Evolutionary conservation across 306 rosid genomes (phyloP).

Genomic region (Vicia sativa): DNA sequence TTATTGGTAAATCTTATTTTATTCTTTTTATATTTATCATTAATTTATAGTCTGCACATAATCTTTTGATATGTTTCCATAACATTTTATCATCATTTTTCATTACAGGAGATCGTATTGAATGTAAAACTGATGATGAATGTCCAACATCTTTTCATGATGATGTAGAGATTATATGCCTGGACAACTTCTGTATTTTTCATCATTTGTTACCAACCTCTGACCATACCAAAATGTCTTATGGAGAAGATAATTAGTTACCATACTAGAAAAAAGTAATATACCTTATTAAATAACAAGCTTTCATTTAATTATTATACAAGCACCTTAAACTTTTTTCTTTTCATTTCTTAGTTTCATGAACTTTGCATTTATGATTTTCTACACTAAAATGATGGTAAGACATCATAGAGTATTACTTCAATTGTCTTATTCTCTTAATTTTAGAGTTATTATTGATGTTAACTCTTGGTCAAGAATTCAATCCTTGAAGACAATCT

Average conservation of each 20-base stretch:
- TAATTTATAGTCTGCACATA: not conserved
- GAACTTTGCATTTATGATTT: not conserved
- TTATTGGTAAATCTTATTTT: not conserved
- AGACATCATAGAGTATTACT: not conserved
- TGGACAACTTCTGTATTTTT: not conserved
- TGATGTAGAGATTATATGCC: not conserved
- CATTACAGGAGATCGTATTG: not conserved
- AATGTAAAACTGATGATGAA: not conserved
- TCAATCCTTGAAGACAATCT: too few relatives aligned
- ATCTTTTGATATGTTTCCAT: too few relatives aligned
- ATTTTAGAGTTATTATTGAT: too few relatives aligned
- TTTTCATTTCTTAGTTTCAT: not conserved
- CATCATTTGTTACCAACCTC: too few relatives aligned
- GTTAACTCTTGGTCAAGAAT: too few relatives aligned
- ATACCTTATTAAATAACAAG: not conserved
- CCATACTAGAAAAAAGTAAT: not conserved
- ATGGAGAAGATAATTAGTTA: not conserved
- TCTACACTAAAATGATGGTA: not conserved
- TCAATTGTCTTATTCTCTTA: not conserved
- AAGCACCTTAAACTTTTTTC: not conserved
- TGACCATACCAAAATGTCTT: not conserved
- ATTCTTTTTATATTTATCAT: too few relatives aligned
- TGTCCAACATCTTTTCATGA: not conserved
- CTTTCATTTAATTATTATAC: not conserved
- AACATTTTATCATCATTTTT: too few relatives aligned